A percentile compares a stretch with the other conserved stretches of the same genome.
Evolutionary conservation across 2,329 filamentous ascomycete genomes (phyloP).

Genomic region (Aspergillus sp.): DNA sequence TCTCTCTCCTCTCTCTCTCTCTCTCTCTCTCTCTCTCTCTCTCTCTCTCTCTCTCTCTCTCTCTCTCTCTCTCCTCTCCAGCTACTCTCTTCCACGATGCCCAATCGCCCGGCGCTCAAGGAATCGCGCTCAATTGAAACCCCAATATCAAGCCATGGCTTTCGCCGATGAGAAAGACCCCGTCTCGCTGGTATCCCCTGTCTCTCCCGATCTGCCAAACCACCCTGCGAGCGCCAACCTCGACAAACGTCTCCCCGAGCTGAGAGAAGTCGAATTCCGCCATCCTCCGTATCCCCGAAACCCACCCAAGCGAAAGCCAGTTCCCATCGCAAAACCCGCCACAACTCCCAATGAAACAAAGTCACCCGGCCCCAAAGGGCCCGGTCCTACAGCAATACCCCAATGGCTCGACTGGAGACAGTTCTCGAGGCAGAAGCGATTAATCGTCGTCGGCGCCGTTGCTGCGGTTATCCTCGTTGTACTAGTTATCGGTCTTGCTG

Average conservation of each 20-base stretch:
- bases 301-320: constrained; percentile 2
- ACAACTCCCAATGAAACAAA: not conserved
- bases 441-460: constrained; percentile 9
- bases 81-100: too few species aligned
- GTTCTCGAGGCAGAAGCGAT: constrained; percentile 10
- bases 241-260: constrained; percentile 1
- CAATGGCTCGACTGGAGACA: constrained; percentile 6
- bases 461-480: constrained; percentile 9
- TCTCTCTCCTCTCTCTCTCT: too few species aligned
- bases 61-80: too few species aligned
- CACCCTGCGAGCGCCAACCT: not conserved
- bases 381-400: not conserved
- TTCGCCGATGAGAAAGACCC: not conserved
- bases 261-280: constrained; percentile 1
- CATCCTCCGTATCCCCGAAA: not conserved
- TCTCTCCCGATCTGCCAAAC: not conserved
- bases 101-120: too few species aligned
- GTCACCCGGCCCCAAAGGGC: not conserved
- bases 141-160: not conserved
- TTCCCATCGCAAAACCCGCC: not conserved
- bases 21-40: too few species aligned
- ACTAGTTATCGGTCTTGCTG: constrained; percentile 17
- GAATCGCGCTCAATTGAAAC: too few species aligned
- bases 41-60: too few species aligned
- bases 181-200: not conserved